Conservation (phyloP, 2,329 filamentous ascomycete genomes). For the Colletotrichum cordylinicola region DNA sequence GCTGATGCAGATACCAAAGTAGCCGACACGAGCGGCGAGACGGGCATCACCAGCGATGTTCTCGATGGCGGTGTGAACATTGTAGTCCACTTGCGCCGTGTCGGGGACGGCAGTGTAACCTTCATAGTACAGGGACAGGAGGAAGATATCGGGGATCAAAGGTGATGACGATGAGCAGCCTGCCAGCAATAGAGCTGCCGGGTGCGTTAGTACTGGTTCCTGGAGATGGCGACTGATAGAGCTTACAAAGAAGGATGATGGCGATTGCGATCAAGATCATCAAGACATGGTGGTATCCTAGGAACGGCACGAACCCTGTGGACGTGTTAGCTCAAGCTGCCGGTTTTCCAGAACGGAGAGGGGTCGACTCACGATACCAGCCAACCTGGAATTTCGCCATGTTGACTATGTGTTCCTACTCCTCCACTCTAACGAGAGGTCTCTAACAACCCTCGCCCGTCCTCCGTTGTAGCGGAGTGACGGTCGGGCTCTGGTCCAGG, state of each 20-base stretch:
- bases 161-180: constrained; percentile 97
- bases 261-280: constrained; percentile 96
- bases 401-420: constrained; percentile 15
- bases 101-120: constrained; percentile 82
- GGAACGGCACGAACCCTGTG: constrained; percentile 69
- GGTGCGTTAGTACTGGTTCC: background rate
- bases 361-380: constrained; percentile 51
- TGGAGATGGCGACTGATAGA: background rate
- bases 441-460: constrained; percentile 20
- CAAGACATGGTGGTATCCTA: constrained; percentile 83
- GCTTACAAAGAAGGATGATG: constrained; percentile 93
- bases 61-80: constrained; percentile 81
- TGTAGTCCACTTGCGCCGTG: constrained; percentile 89
- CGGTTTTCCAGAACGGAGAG: background rate
- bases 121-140: constrained; percentile 97
- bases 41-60: constrained; percentile 88
- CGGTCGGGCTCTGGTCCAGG: constrained; percentile 21
- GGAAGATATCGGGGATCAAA: constrained; percentile 93
- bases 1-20: constrained; percentile 97
- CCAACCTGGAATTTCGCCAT: constrained; percentile 49
- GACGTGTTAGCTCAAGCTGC: background rate
- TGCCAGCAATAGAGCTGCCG: constrained; percentile 83
- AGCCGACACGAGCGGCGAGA: constrained; percentile 91
- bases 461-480: constrained; percentile 24
- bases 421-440: constrained; percentile 17